Base-by-base conservation (phyloP, 257 asterid genomes). In the Petrea volubilis region DNA sequence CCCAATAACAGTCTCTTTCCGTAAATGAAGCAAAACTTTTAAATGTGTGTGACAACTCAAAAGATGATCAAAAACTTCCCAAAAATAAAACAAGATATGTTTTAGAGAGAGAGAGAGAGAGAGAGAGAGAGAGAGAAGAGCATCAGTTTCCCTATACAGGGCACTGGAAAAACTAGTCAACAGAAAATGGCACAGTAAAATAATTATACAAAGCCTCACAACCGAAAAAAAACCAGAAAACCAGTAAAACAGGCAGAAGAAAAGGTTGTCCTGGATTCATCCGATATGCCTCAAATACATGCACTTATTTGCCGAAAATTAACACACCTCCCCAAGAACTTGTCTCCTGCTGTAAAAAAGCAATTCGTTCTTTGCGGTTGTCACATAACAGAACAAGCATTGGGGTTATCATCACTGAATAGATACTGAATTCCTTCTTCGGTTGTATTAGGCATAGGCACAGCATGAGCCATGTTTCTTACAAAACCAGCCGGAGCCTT, bases 381-480 rank as follows among this genome's bases (percentile, higher is more conserved):
- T 85, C 78, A 90, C 97, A 90, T 90, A 25, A 88, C 73, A 64
- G 91, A 89, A 73, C 97, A 91, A 61, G 96, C 96, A 71, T 90
- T 82, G 7, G 96, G 94, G 76, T 92, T 92, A 60, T 90, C 98
- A 50, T 92, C 98, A 66, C 96, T 92, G 73, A 92, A 92, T 7
- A 90, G 77, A 62, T 83, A 68, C 5, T 85, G 70, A 60, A 90
- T 82, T 52, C 77, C 84, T 57, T 88, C 97, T 55, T 85, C 96
- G 1, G 87, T 7, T 6, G 88, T 75, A 67, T 84, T 85, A 0
- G 92, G 72, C 64, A 80, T 64, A 8, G 89, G 87, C 0, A 62
- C 74, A 0, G 88, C 79, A 38, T 80, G 94, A 0, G 81, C 67
- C 1, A 79, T 85, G 73, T 88, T 88, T 50, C 84, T 65, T 0